Base-by-base conservation (phyloP, 1,139 yeast species). In the Hyphopichia pseudoburtonii region DNA sequence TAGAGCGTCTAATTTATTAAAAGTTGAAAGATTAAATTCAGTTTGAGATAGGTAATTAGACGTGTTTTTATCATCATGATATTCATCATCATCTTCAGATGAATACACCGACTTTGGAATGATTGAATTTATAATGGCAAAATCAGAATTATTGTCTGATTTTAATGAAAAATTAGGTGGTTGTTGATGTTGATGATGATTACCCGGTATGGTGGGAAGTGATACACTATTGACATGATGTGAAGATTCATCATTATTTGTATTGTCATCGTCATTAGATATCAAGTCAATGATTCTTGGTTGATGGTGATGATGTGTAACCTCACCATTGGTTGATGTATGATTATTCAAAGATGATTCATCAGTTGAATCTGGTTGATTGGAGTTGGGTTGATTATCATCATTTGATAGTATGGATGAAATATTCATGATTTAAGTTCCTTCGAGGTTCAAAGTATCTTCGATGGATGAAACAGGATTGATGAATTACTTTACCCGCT, bases 401-500 rank as follows among this genome's bases (percentile, higher is more conserved):
- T 59, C 66, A 39, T 48, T 56, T 28, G 71, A 63, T 51, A 67
- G 57, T 68, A 67, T 67, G 24, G 72, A 66, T 14, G 70, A 65
- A 40, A 67, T 66, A 51, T 67, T 66, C 73, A 67, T 67, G 17
- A 11, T n/a, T 17, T 11, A n/a, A n/a, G 15, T n/a, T n/a, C n/a
- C n/a, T n/a, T n/a, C n/a, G n/a, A n/a, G n/a, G n/a, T n/a, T n/a
- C n/a, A n/a, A n/a, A n/a, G n/a, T n/a, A n/a, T n/a, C n/a, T n/a
- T n/a, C n/a, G n/a, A n/a, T n/a, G n/a, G n/a, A n/a, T n/a, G n/a
- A n/a, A n/a, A n/a, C n/a, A n/a, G n/a, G n/a, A n/a, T n/a, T n/a
- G n/a, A n/a, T n/a, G n/a, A n/a, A n/a, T n/a, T n/a, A n/a, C n/a
- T n/a, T n/a, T n/a, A n/a, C n/a, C n/a, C n/a, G n/a, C n/a, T n/a